A percentile compares a stretch with the other conserved stretches of the same genome.
Evolutionary conservation across 257 asterid species (phyloP).

Genomic region (Lycium ferocissimum): DNA sequence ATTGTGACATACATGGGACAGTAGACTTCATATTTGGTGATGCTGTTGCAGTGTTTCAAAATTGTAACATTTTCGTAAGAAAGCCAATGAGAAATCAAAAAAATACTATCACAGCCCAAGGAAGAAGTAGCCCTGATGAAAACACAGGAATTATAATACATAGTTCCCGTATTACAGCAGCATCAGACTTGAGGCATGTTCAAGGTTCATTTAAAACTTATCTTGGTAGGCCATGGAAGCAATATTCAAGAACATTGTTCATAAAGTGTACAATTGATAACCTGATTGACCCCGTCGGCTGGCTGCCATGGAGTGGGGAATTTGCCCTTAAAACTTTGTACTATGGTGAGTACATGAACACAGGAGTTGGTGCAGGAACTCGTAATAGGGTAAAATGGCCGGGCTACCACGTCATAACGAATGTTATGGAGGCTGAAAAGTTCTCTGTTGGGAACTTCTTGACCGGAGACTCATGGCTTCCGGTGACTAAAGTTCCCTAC

Average conservation of each 20-base stretch:
- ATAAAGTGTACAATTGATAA: constrained; percentile 45
- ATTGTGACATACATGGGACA: constrained; percentile 61
- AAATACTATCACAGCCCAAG: constrained; percentile 70
- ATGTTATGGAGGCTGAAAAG: constrained; percentile 45
- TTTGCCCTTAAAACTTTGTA: constrained; percentile 51
- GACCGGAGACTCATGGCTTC: constrained; percentile 66
- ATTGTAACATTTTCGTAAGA: constrained; percentile 52
- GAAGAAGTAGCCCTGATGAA: constrained; percentile 49
- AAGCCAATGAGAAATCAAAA: constrained; percentile 45
- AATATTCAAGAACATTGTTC: constrained; percentile 55
- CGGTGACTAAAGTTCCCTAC: constrained; percentile 61
- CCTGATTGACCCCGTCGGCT: constrained; percentile 55
- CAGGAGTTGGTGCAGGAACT: constrained; percentile 52
- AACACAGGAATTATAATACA: constrained; percentile 64
- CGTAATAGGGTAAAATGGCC: constrained; percentile 60
- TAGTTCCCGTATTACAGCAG: constrained; percentile 44
- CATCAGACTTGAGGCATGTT: constrained; percentile 34
- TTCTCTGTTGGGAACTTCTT: constrained; percentile 57
- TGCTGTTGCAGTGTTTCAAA: constrained; percentile 55
- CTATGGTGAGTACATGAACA: constrained; percentile 63
- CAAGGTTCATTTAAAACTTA: constrained; percentile 37
- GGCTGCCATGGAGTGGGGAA: constrained; percentile 64
- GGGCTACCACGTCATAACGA: constrained; percentile 49
- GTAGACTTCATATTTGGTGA: constrained; percentile 74
- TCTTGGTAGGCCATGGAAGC: constrained; percentile 69